phyloP scores from a whole-genome alignment of 2,329 filamentous ascomycete species.

The Penicillium sp. region DNA sequence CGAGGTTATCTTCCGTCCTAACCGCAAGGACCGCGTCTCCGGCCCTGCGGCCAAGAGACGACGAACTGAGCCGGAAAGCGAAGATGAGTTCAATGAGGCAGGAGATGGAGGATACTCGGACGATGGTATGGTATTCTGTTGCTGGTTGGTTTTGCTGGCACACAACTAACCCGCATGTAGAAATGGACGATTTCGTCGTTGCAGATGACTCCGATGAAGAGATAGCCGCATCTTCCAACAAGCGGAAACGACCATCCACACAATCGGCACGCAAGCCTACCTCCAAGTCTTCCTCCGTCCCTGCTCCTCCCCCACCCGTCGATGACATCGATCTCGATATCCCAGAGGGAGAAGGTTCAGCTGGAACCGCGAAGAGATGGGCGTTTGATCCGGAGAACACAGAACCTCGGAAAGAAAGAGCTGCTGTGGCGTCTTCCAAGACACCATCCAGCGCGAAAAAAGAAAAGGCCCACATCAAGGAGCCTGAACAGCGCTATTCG shows the following conservation, averaged over 20 bases:
- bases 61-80: slow-evolving; percentile 66
- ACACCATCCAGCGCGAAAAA: slow-evolving; percentile 43
- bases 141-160: neutral
- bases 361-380: slow-evolving; percentile 82
- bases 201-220: slow-evolving; percentile 81
- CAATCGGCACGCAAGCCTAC: slow-evolving; percentile 41
- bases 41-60: slow-evolving; percentile 56
- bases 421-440: slow-evolving; percentile 39
- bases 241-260: slow-evolving; percentile 66
- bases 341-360: slow-evolving; percentile 52
- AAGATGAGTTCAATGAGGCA: slow-evolving; percentile 64
- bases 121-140: slow-evolving; percentile 47
- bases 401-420: slow-evolving; percentile 51
- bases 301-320: slow-evolving; percentile 55
- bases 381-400: slow-evolving; percentile 65
- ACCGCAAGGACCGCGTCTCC: slow-evolving; percentile 47
- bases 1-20: slow-evolving; percentile 66
- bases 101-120: slow-evolving; percentile 49
- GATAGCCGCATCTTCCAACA: slow-evolving; percentile 58
- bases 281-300: slow-evolving; percentile 34
- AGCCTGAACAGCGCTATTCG: slow-evolving; percentile 81
- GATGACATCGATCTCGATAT: slow-evolving; percentile 59
- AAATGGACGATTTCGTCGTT: slow-evolving; percentile 84
- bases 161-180: slow-evolving; percentile 43
- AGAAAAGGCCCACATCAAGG: slow-evolving; percentile 72